Conservation (phyloP, 2,329 filamentous ascomycete genomes). For the Aspergillus novofumigatus region DNA sequence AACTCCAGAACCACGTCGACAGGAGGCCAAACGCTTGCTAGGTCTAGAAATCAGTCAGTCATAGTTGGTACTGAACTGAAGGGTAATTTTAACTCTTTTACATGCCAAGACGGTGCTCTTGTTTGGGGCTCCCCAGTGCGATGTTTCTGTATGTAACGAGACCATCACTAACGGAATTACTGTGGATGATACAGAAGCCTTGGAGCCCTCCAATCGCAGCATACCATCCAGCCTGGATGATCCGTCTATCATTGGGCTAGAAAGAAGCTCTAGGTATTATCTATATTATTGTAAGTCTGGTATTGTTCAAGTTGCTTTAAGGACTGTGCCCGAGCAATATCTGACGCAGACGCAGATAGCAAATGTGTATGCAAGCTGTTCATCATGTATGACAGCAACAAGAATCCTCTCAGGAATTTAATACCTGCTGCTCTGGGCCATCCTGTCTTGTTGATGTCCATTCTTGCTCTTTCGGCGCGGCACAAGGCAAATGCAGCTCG, state of each 20-base stretch:
- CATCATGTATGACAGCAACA: slow-evolving; percentile 32
- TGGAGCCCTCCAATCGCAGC: not conserved
- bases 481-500: slow-evolving; percentile 28
- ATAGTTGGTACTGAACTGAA: too few species aligned
- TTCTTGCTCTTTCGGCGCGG: slow-evolving; percentile 32
- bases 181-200: not conserved
- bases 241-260: slow-evolving; percentile 9
- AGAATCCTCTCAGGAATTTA: slow-evolving; percentile 31
- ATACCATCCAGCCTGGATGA: slow-evolving; percentile 13
- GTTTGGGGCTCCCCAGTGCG: too few species aligned
- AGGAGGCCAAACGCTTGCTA: too few species aligned
- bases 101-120: too few species aligned
- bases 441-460: slow-evolving; percentile 25
- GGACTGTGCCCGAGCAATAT: too few species aligned
- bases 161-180: not conserved
- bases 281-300: slow-evolving; percentile 29
- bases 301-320: too few species aligned
- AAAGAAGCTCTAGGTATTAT: slow-evolving; percentile 25
- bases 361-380: slow-evolving; percentile 33
- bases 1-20: too few species aligned
- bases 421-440: slow-evolving; percentile 28
- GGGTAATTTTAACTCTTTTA: too few species aligned
- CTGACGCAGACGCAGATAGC: slow-evolving; percentile 21
- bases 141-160: too few species aligned
- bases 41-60: too few species aligned